These are phyloP conservation scores for Lecanicillium sp. DNA, from an alignment of 2,329 filamentous ascomycete species.

Conservation along the genomic window DNA sequence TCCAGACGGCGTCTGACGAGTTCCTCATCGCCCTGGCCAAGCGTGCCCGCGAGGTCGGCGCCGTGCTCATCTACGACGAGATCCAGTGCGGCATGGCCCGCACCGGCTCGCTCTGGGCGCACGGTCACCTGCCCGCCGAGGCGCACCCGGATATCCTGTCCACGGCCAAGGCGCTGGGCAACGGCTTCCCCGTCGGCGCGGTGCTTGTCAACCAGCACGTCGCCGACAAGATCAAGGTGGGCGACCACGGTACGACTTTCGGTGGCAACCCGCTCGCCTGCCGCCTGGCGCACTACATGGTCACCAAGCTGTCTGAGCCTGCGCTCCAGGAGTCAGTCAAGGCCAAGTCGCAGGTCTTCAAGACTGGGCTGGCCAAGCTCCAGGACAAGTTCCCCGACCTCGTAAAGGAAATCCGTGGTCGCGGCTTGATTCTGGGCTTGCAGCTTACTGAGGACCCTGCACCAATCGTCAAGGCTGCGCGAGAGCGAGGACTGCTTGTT, in stretches of 20 bases:
- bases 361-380: slow-evolving; percentile 38
- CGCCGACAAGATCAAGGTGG: slow-evolving; percentile 37
- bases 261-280: slow-evolving; percentile 85
- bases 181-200: slow-evolving; percentile 91
- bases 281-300: slow-evolving; percentile 78
- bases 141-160: slow-evolving; percentile 93
- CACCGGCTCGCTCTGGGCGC: slow-evolving; percentile 87
- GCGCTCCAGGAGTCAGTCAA: slow-evolving; percentile 63
- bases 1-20: slow-evolving; percentile 73
- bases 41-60: slow-evolving; percentile 79
- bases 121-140: slow-evolving; percentile 62
- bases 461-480: slow-evolving; percentile 72
- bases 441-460: slow-evolving; percentile 70
- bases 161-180: slow-evolving; percentile 91
- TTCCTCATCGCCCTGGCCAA: slow-evolving; percentile 79
- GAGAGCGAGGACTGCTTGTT: slow-evolving; percentile 79
- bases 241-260: slow-evolving; percentile 92
- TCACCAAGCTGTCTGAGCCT: slow-evolving; percentile 65
- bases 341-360: slow-evolving; percentile 51
- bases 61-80: slow-evolving; percentile 89
- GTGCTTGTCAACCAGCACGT: slow-evolving; percentile 34
- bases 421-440: slow-evolving; percentile 77
- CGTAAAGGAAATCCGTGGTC: slow-evolving; percentile 72
- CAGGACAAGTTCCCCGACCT: slow-evolving; percentile 52
- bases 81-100: slow-evolving; percentile 91